Evolutionary conservation across 2,329 filamentous ascomycete genomes (phyloP).

Genomic region (Claviceps africana): DNA sequence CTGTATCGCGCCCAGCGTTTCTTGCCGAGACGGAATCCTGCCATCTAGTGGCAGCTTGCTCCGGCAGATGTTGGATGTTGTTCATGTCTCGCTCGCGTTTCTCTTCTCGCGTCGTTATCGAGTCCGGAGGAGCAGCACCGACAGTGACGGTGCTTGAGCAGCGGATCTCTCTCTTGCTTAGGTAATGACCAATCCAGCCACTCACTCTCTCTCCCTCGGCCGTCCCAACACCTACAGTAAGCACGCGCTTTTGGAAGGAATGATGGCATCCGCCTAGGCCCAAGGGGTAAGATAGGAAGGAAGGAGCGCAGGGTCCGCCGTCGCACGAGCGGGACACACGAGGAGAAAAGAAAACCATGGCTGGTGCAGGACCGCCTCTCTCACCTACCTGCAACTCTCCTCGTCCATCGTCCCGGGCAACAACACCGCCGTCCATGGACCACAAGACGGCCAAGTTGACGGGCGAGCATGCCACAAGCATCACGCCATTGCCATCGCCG

Average conservation of each 20-base stretch:
- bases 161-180: too few relatives aligned
- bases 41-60: too few relatives aligned
- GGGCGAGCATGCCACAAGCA: background rate
- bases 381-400: background rate
- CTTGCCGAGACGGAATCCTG: too few relatives aligned
- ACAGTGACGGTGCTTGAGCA: too few relatives aligned
- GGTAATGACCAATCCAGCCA: background rate
- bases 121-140: too few relatives aligned
- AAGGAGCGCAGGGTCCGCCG: too few relatives aligned
- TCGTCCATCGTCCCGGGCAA: background rate
- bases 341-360: background rate
- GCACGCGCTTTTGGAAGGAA: background rate
- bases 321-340: too few relatives aligned
- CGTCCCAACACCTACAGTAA: background rate
- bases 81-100: too few relatives aligned
- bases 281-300: background rate
- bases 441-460: background rate
- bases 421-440: background rate
- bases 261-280: background rate
- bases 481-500: background rate
- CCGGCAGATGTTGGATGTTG: too few relatives aligned
- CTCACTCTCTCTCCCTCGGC: background rate
- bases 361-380: background rate
- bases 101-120: too few relatives aligned
- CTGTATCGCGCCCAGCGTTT: too few relatives aligned